phyloP scores from a whole-genome alignment of 2,329 filamentous ascomycete genomes.

The Trichoderma koningiopsis region DNA sequence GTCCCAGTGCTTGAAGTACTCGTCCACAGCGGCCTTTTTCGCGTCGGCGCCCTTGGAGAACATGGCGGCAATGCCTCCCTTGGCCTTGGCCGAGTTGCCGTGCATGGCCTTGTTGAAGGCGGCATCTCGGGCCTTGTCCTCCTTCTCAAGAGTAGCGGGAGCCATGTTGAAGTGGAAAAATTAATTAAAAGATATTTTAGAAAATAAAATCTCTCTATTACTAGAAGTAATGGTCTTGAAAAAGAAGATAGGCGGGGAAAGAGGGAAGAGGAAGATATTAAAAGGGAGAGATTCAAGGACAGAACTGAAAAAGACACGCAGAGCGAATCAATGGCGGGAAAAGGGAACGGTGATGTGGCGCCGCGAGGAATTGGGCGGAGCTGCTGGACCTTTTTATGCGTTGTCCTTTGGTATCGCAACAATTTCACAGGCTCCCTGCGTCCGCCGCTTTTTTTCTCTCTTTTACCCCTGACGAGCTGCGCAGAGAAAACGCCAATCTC shows the following conservation, averaged over 20 bases:
- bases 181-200: constrained; percentile 3
- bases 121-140: constrained; percentile 84
- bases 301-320: constrained; percentile 1
- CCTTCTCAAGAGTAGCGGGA: constrained; percentile 37
- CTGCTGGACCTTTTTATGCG: constrained; percentile 18
- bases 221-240: neutral
- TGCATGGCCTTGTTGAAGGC: constrained; percentile 90
- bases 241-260: neutral
- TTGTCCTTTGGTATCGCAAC: constrained; percentile 18
- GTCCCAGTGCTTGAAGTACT: constrained; percentile 98
- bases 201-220: constrained; percentile 7
- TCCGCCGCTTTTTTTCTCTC: constrained; percentile 6
- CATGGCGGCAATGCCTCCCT: constrained; percentile 80
- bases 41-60: constrained; percentile 75
- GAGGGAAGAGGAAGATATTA: neutral
- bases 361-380: constrained; percentile 16
- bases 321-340: neutral
- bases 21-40: constrained; percentile 80
- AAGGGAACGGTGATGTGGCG: neutral
- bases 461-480: constrained; percentile 24
- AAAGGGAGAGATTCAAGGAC: neutral
- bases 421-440: constrained; percentile 5
- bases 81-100: constrained; percentile 66
- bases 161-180: constrained; percentile 25
- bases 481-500: constrained; percentile 19